Evolutionary conservation across 2,329 filamentous ascomycete species (phyloP), one percentile per base, ranked within the genome.

Genomic region (Trichoderma polysporum): DNA sequence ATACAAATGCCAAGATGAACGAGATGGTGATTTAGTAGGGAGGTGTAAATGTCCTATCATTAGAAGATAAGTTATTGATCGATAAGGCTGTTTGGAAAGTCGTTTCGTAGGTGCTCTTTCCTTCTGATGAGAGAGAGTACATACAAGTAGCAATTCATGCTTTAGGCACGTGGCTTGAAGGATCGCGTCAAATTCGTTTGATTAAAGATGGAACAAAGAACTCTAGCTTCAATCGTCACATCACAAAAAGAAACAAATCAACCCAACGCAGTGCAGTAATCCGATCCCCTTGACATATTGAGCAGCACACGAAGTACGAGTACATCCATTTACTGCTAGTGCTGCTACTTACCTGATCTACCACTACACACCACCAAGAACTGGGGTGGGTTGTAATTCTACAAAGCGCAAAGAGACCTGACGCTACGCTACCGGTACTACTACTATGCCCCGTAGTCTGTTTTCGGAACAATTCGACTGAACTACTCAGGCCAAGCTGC

Each of bases 131-230:
- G 19, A 19, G 25, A 7, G 6, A 29, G 27, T 59, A 12, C 6
- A 29, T 1, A 13, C 41, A 22, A 41, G 41, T 45, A 22, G 9
- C 1, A 13, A 29, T 37, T 33, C 29, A 47, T 33, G 39, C 19
- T 41, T 39, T 29, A 7, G 31, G 53, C 62, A 66, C 62, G 62
- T 66, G 62, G 52, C 22, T 19, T 29, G 39, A 50, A 50, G 41
- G 33, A 66, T 39, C 27, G 5, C 37, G 15, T 8, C 39, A 50
- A 57, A 17, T 25, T 47, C 59, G 25, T 27, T 29, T 8, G 17
- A 3, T 17, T 41, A 35, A 27, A 5, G 41, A 35, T 49, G n/a
- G n/a, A n/a, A n/a, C n/a, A n/a, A n/a, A 22, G 8, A 45, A 45
- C 41, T 45, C 39, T 45, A 33, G 27, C 25, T 10, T 25, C 19